Conservation (phyloP, 805 yeast species). For the Schwanniomyces vanrijiae region DNA sequence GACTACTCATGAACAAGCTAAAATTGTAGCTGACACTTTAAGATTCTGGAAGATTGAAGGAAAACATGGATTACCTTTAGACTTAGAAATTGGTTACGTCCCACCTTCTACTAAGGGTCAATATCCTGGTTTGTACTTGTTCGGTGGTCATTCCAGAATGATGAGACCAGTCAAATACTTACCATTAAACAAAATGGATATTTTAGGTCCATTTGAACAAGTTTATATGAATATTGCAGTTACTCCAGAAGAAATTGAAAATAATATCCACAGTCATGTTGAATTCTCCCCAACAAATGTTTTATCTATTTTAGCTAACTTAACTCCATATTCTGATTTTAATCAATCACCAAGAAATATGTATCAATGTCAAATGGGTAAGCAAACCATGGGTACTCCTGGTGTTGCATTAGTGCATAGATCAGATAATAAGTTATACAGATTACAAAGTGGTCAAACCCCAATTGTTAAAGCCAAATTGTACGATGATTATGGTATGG, state of each 20-base stretch:
- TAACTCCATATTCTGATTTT: constrained; percentile 97
- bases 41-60: constrained; percentile 93
- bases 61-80: constrained; percentile 71
- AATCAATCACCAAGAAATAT: constrained; percentile 99
- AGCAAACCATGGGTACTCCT: constrained; percentile 99
- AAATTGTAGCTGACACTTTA: constrained; percentile 81
- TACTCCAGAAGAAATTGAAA: constrained; percentile 84
- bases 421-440: constrained; percentile 91
- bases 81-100: constrained; percentile 90
- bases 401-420: constrained; percentile 93
- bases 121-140: constrained; percentile 91
- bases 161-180: constrained; percentile 92
- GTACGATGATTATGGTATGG: constrained; percentile 96
- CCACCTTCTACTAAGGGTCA: constrained; percentile 97
- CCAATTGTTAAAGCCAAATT: constrained; percentile 93
- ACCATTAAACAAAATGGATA: constrained; percentile 79
- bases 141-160: constrained; percentile 94
- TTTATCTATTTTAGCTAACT: constrained; percentile 88
- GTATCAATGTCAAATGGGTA: constrained; percentile 99
- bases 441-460: constrained; percentile 93
- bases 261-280: constrained; percentile 83
- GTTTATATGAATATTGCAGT: constrained; percentile 96
- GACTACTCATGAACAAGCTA: constrained; percentile 89
- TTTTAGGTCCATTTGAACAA: constrained; percentile 97
- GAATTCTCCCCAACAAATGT: constrained; percentile 95